Percentiles rank a stretch among this genome's conserved stretches.
Evolutionary conservation across 306 rosid species (phyloP).

Genomic region (Malus orientalis): DNA sequence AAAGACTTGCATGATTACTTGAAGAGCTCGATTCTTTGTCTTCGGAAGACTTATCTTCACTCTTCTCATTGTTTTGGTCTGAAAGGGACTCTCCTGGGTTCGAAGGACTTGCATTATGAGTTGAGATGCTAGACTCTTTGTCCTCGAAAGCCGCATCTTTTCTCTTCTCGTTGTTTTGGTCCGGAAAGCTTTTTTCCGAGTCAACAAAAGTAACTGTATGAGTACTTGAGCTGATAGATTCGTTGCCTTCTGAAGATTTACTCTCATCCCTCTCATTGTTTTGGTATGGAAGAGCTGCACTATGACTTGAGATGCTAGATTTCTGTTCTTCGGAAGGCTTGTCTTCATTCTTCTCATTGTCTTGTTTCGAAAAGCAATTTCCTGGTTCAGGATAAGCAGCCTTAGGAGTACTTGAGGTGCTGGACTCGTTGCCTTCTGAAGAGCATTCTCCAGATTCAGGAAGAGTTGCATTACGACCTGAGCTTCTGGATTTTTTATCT

Average conservation of each 20-base stretch:
- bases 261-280: slow-evolving; percentile 23
- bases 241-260: background rate
- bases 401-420: slow-evolving; percentile 18
- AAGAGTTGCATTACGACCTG: slow-evolving; percentile 18
- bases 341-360: background rate
- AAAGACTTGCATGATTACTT: slow-evolving; percentile 21
- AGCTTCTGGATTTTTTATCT: slow-evolving; percentile 2
- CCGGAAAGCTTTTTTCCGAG: slow-evolving; percentile 24
- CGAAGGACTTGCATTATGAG: slow-evolving; percentile 3
- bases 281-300: slow-evolving; percentile 29
- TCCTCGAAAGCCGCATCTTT: slow-evolving; percentile 1
- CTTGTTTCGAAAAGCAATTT: background rate
- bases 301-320: background rate
- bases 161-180: slow-evolving; percentile 16
- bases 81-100: background rate
- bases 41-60: slow-evolving; percentile 12
- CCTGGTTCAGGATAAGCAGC: background rate
- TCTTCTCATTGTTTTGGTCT: background rate
- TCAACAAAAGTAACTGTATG: slow-evolving; percentile 27
- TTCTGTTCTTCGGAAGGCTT: slow-evolving; percentile 14
- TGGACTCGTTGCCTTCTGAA: slow-evolving; percentile 17
- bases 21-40: slow-evolving; percentile 4
- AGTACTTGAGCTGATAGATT: background rate
- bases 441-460: slow-evolving; percentile 36
- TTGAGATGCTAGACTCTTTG: slow-evolving; percentile 16